A percentile compares a stretch with the other conserved stretches of the same genome.
These are phyloP conservation scores for Penicillium fuscoglaucum DNA, from an alignment of 2,329 filamentous ascomycete species.

Conservation along the genomic window DNA sequence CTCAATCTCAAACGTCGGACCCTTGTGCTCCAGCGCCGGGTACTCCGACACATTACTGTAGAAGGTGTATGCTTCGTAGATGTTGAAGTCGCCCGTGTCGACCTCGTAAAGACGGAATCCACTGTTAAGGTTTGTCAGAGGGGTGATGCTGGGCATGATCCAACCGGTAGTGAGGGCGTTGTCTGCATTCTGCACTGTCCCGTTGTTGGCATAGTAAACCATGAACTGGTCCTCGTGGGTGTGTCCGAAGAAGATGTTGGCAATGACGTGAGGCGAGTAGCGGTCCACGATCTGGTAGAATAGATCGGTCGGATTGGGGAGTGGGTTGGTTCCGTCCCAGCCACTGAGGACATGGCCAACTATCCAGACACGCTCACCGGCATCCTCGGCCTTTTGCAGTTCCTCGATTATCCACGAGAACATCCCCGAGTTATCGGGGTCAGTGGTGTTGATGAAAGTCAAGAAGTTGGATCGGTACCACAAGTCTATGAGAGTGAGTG, in stretches of 20 bases:
- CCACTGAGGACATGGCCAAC: slow-evolving; percentile 57
- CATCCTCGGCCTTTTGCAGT: slow-evolving; percentile 55
- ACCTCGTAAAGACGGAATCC: slow-evolving; percentile 58
- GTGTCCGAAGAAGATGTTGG: slow-evolving; percentile 57
- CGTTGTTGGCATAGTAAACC: slow-evolving; percentile 57
- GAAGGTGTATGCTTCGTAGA: slow-evolving; percentile 57
- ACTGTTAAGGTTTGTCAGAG: slow-evolving; percentile 56
- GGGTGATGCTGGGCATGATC: slow-evolving; percentile 55
- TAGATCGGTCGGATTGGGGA: slow-evolving; percentile 55
- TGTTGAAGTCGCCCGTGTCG: slow-evolving; percentile 54
- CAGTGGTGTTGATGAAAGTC: slow-evolving; percentile 54
- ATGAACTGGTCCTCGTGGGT: slow-evolving; percentile 57
- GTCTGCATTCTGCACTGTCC: slow-evolving; percentile 42
- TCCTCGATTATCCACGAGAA: slow-evolving; percentile 54
- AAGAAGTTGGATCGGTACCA: slow-evolving; percentile 45
- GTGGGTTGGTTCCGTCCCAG: slow-evolving; percentile 57
- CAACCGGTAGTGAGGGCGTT: slow-evolving; percentile 53
- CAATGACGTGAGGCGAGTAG: slow-evolving; percentile 57
- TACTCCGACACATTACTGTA: slow-evolving; percentile 54
- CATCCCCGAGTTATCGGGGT: slow-evolving; percentile 53
- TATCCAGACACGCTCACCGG: slow-evolving; percentile 56
- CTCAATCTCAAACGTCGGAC: slow-evolving; percentile 52
- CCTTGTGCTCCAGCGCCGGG: slow-evolving; percentile 39
- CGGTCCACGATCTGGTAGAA: slow-evolving; percentile 58
- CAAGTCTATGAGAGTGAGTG: slow-evolving; percentile 20